phyloP scores from a whole-genome alignment of 2,329 filamentous ascomycete genomes.

The Fusarium palustre region DNA sequence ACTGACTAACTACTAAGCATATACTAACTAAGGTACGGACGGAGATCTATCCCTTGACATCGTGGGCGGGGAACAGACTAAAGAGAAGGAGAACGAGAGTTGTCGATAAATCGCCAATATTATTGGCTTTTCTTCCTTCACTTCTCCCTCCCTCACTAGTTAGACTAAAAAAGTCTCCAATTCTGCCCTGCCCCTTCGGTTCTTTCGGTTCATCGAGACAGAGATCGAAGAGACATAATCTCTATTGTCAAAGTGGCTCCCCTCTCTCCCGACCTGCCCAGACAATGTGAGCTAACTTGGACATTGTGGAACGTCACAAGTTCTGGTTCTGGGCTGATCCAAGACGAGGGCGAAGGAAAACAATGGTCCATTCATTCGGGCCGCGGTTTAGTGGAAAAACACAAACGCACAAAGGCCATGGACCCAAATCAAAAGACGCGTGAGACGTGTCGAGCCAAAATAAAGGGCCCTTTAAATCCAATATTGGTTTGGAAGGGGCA shows the following conservation, averaged over 20 bases:
- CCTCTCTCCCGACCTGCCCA: not conserved
- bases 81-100: slow-evolving; percentile 9
- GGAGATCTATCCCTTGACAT: slow-evolving; percentile 31
- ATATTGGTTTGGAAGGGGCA: slow-evolving; percentile 38
- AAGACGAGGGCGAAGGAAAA: slow-evolving; percentile 15
- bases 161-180: not conserved
- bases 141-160: slow-evolving; percentile 25
- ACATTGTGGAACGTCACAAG: slow-evolving; percentile 20
- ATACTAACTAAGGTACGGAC: not conserved
- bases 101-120: slow-evolving; percentile 39
- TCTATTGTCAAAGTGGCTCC: slow-evolving; percentile 22
- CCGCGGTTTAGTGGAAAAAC: slow-evolving; percentile 14
- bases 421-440: slow-evolving; percentile 15
- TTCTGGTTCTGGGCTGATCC: slow-evolving; percentile 3
- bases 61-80: slow-evolving; percentile 14
- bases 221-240: slow-evolving; percentile 11
- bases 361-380: slow-evolving; percentile 32
- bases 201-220: not conserved
- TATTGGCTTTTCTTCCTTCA: slow-evolving; percentile 29
- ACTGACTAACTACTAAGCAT: too few relatives aligned
- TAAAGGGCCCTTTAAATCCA: slow-evolving; percentile 5
- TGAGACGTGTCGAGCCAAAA: slow-evolving; percentile 28
- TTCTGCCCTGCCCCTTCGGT: slow-evolving; percentile 16
- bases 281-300: slow-evolving; percentile 22
- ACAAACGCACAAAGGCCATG: slow-evolving; percentile 1